These are phyloP conservation scores for Xylaria sp. DNA, from an alignment of 2,329 filamentous ascomycete species.

Conservation along the genomic window DNA sequence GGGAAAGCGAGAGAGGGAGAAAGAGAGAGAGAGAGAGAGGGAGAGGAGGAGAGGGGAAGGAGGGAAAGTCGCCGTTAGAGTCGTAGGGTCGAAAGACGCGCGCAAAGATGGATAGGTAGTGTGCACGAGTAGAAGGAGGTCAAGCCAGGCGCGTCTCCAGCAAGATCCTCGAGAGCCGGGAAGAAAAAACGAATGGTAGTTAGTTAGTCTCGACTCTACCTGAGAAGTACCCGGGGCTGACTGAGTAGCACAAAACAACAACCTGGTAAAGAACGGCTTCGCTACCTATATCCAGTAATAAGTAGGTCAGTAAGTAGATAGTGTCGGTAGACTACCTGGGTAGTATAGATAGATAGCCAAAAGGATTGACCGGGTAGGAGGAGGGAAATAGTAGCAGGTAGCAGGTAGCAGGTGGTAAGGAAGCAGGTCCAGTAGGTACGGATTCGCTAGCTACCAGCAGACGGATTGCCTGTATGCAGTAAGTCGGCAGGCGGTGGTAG, in stretches of 20 bases:
- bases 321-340: neutral
- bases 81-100: conserved; percentile 28
- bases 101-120: conserved; percentile 23
- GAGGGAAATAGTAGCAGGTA: neutral
- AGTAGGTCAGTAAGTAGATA: conserved; percentile 1
- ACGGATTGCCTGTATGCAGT: too few species aligned
- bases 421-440: neutral
- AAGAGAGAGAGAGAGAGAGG: conserved; percentile 14
- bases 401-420: neutral
- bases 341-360: neutral
- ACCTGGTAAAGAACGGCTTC: conserved; percentile 21
- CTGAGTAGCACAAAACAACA: conserved; percentile 29
- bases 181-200: conserved; percentile 22
- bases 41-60: conserved; percentile 6
- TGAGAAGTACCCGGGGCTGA: conserved; percentile 19
- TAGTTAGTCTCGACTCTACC: conserved; percentile 23
- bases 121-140: neutral
- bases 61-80: conserved; percentile 26
- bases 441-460: too few species aligned
- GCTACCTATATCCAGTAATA: conserved; percentile 3
- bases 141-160: conserved; percentile 38
- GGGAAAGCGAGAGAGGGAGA: conserved; percentile 17
- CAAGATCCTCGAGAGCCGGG: conserved; percentile 21
- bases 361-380: conserved; percentile 8
- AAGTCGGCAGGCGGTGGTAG: too few species aligned